Evolutionary conservation across 2,329 filamentous ascomycete species (phyloP), one percentile per base, ranked within the genome.

Genomic region (Verticillium tricorpus): DNA sequence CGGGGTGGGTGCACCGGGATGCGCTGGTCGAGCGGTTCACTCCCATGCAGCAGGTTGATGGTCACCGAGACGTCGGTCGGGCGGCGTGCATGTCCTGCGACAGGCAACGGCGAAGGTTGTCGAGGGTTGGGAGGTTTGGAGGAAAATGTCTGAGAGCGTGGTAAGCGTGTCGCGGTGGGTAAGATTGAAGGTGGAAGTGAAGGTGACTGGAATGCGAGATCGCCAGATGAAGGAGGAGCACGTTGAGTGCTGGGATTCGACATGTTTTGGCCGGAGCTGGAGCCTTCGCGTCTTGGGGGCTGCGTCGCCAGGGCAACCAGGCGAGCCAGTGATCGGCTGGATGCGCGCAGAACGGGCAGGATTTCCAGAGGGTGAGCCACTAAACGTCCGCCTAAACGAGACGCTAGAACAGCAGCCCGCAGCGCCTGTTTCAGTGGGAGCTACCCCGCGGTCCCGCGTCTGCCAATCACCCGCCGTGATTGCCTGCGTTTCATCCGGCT

Each of bases 171-270:
- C 45, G 45, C 19, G 45, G 45, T 50, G 45, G 45, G 19, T 50
- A 22, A 25, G 37, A 34, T 19, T 45, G 17, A 19, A 40, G 25
- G 15, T 17, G 25, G 57, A 28, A 39, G 57, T 34, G 57, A 58
- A 19, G 57, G 45, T 25, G 57, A 50, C 37, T 58, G 57, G 57
- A 58, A 58, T 58, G 57, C 39, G 57, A 45, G 57, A 50, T 58
- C 37, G 40, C 39, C 57, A 58, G 57, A 58, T 50, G 25, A 28
- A 58, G 57, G 40, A 40, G 39, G 37, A 58, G 45, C 57, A 28
- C 25, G 57, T 50, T 50, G 45, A 50, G 8, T 25, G 45, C 45
- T 50, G 45, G 45, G 45, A 22, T 50, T 50, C 45, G 17, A 50
- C 45, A 50, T 58, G 57, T 58, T 58, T 58, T 58, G 57, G 45